phyloP scores from a whole-genome alignment of 805 yeast genomes.

The Priceomyces haplophilus region DNA sequence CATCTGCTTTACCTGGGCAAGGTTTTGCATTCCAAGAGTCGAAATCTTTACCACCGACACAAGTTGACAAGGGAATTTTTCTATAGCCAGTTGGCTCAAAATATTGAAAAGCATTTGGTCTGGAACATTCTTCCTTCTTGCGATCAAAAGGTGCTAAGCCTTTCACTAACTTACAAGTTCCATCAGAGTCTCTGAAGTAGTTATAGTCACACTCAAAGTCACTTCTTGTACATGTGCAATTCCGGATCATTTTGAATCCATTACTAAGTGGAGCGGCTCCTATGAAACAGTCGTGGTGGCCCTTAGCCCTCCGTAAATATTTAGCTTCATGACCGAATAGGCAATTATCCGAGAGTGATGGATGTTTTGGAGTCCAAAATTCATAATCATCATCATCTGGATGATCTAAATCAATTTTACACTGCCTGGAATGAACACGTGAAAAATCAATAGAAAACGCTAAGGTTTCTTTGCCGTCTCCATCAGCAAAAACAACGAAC shows the following conservation, averaged over 20 bases:
- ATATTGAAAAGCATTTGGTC: conserved; percentile 59
- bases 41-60: conserved; percentile 73
- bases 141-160: conserved; percentile 71
- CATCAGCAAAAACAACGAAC: conserved; percentile 59
- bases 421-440: conserved; percentile 33
- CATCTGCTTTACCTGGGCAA: conserved; percentile 83
- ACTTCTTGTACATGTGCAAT: conserved; percentile 80
- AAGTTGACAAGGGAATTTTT: conserved; percentile 78
- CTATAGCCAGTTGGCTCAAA: conserved; percentile 93
- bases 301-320: conserved; percentile 40
- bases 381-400: conserved; percentile 41
- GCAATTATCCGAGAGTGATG: conserved; percentile 34
- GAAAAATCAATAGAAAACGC: conserved; percentile 40
- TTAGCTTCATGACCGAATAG: conserved; percentile 43
- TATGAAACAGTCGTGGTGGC: conserved; percentile 64
- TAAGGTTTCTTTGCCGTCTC: conserved; percentile 41
- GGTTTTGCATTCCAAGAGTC: conserved; percentile 65
- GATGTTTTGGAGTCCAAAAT: conserved; percentile 42
- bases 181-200: conserved; percentile 65
- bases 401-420: conserved; percentile 41
- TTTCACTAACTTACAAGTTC: conserved; percentile 79
- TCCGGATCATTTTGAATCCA: conserved; percentile 54
- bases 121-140: conserved; percentile 53
- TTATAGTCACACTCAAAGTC: conserved; percentile 94
- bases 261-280: conserved; percentile 56